These are phyloP conservation scores for Eucalyptus albens DNA, from an alignment of 345 rosid genomes.

Conservation along the genomic window DNA sequence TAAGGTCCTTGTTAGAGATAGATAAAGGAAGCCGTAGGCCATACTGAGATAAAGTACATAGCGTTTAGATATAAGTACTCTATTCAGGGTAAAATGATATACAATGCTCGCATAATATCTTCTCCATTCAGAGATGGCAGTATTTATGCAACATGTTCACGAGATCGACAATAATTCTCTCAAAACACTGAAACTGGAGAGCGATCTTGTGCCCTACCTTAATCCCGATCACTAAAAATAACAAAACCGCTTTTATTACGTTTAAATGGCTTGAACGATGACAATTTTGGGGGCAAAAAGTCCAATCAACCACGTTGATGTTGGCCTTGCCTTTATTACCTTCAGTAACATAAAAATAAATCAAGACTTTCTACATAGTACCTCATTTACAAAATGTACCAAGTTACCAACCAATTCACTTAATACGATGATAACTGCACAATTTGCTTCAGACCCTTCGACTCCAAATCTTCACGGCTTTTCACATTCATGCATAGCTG, in stretches of 20 bases:
- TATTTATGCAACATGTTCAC: not conserved
- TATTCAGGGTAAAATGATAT: not conserved
- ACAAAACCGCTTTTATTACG: not conserved
- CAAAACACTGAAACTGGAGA: not conserved
- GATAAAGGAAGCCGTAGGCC: not conserved
- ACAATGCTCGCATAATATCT: not conserved
- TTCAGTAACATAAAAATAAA: not conserved
- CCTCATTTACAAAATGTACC: not conserved
- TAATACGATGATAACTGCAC: not conserved
- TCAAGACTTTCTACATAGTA: not conserved
- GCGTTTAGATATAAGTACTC: not conserved
- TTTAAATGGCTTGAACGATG: not conserved
- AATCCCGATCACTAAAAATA: not conserved
- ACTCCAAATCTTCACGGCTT: not conserved
- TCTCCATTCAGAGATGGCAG: not conserved
- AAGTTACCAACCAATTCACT: not conserved
- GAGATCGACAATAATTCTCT: not conserved
- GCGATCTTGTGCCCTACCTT: not conserved
- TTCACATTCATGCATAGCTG: not conserved
- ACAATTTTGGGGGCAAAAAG: not conserved
- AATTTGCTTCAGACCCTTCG: not conserved
- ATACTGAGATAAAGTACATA: not conserved
- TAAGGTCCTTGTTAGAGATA: not conserved
- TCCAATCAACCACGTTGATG: not conserved
- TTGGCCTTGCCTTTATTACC: not conserved